Base-by-base conservation (phyloP, 2,329 filamentous ascomycete species). In the Aureobasidium musti region DNA sequence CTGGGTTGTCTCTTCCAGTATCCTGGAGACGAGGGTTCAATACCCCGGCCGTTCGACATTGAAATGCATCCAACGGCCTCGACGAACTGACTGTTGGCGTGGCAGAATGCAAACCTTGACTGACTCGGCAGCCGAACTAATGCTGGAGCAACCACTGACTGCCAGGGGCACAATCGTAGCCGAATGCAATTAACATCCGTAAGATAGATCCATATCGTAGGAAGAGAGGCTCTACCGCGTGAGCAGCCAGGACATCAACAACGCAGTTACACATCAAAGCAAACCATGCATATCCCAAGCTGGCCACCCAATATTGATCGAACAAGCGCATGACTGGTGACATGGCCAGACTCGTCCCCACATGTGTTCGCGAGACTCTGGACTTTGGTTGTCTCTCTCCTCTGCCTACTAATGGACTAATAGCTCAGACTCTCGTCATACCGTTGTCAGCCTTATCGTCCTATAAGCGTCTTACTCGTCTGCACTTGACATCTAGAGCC, bases 31-130 rank as follows among this genome's bases (percentile, higher is more conserved):
- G 47, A 50, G 33, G 33, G 21, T 50, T 50, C 60, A 53, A 63
- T 52, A 63, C 19, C 33, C 60, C 47, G 60, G 43, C 60, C 60
- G 60, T 63, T 63, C 26, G 21, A 21, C 26, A 26, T 53, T 17
- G 19, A 52, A 52, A 63, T 63, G 30, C 35, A 26, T 26, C 1
- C 47, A 63, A 63, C 60, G 60, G 33, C 23, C 11, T 63, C 30
- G 33, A 63, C 30, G 45, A 39, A 63, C 59, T 37, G 28, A 26
- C 33, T 35, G 45, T 53, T 37, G 23, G 60, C 45, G 43, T 23
- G n/a, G 50, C 50, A 53, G 50, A 53, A 35, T 21, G 28, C 21
- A 50, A 30, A 37, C 30, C 21, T 33, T 47, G 49, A n/a, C 30
- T 43, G 39, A 37, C 28, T 37, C 33, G 23, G 28, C 37, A 63